Conservation (phyloP, 1,284 basidiomycete species). For the Heterobasidion parviporum region DNA sequence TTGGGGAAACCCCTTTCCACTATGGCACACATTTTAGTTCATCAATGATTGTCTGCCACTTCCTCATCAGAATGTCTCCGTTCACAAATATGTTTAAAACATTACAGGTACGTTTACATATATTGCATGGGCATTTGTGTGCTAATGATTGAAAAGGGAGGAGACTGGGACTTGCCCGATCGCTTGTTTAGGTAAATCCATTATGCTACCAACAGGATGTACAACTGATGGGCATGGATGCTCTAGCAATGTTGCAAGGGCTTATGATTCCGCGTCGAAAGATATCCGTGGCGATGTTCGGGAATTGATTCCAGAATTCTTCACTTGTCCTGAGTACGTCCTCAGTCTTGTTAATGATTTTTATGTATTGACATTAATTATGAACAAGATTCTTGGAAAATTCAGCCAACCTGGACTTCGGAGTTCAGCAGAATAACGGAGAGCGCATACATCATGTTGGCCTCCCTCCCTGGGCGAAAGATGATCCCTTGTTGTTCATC, state of each 20-base stretch:
- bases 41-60: constrained; percentile 96
- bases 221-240: background rate
- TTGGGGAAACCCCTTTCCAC: constrained; percentile 84
- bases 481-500: constrained; percentile 82
- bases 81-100: constrained; percentile 92
- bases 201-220: background rate
- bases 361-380: background rate
- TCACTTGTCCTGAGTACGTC: constrained; percentile 63
- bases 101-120: constrained; percentile 44
- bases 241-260: constrained; percentile 59
- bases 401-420: constrained; percentile 73
- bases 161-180: constrained; percentile 96
- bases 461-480: constrained; percentile 86
- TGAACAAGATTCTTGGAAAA: constrained; percentile 62
- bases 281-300: constrained; percentile 91
- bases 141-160: constrained; percentile 40
- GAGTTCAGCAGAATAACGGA: constrained; percentile 73
- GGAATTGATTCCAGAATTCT: constrained; percentile 94
- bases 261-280: constrained; percentile 81
- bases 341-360: background rate
- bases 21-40: constrained; percentile 95
- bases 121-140: background rate
- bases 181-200: constrained; percentile 68
- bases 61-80: constrained; percentile 83
- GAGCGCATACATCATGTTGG: constrained; percentile 84